A percentile compares a stretch with the other conserved stretches of the same genome.
Conservation (phyloP, 805 yeast species). For the Candida qinlingensis region DNA sequence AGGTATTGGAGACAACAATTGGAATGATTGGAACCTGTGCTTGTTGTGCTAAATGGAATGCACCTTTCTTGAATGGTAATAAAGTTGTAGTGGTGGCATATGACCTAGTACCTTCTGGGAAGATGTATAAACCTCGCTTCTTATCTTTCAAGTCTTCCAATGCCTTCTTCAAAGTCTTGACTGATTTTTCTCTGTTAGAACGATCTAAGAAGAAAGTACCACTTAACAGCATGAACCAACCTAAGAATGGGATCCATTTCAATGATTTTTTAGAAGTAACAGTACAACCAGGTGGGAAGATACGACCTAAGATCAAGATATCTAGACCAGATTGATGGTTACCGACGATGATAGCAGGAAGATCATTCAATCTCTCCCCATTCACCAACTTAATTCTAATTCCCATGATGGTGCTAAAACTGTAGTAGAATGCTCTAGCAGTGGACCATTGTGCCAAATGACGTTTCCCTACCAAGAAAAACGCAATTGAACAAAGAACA, state of each 20-base stretch:
- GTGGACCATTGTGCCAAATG: constrained; percentile 85
- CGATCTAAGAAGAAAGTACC: constrained; percentile 93
- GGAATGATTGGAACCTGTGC: constrained; percentile 89
- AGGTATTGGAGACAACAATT: constrained; percentile 79
- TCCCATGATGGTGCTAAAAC: constrained; percentile 60
- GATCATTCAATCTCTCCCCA: constrained; percentile 48
- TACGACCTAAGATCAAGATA: constrained; percentile 69
- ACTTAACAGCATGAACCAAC: constrained; percentile 92
- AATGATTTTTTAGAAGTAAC: constrained; percentile 89
- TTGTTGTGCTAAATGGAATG: constrained; percentile 94
- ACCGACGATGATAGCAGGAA: constrained; percentile 77
- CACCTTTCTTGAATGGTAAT: constrained; percentile 93
- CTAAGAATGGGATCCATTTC: constrained; percentile 81
- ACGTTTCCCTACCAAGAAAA: constrained; percentile 66
- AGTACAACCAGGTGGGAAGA: constrained; percentile 84
- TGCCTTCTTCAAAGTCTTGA: constrained; percentile 68
- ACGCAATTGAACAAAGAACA: constrained; percentile 63
- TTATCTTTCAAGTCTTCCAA: constrained; percentile 52
- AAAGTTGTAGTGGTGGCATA: constrained; percentile 60
- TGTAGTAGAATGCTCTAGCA: constrained; percentile 71
- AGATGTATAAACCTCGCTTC: constrained; percentile 77
- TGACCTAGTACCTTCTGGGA: constrained; percentile 97
- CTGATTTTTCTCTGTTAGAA: constrained; percentile 66
- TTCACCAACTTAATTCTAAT: constrained; percentile 64
- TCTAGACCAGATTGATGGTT: constrained; percentile 93